Conservation (phyloP, 805 yeast species). For the Aciculoconidium aculeatum region DNA sequence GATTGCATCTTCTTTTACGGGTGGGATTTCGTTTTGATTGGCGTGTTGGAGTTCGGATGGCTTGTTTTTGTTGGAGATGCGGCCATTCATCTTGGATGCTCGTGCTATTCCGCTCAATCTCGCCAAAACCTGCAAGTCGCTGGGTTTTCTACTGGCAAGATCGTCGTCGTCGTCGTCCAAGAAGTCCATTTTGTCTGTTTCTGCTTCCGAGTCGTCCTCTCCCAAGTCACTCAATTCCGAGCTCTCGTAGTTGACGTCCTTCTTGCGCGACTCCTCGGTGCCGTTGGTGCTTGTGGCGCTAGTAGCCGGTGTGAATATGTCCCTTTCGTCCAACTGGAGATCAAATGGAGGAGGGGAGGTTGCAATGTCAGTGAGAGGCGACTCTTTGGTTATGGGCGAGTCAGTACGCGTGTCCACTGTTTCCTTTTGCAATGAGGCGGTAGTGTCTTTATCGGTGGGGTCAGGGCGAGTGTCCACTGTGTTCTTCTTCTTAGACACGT, state of each 20-base stretch:
- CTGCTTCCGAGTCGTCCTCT: constrained; percentile 76
- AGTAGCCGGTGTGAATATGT: not conserved
- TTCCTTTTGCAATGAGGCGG: not conserved
- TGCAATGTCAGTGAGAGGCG: constrained; percentile 37
- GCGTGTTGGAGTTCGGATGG: too few relatives aligned
- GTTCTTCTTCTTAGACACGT: too few relatives aligned
- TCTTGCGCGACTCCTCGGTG: constrained; percentile 3
- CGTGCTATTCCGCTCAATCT: constrained; percentile 39
- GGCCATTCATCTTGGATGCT: too few relatives aligned
- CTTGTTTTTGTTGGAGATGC: too few relatives aligned
- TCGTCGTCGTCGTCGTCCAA: constrained; percentile 30
- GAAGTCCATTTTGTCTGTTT: constrained; percentile 79
- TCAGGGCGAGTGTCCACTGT: too few relatives aligned
- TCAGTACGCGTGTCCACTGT: not conserved
- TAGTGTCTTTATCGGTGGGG: too few relatives aligned
- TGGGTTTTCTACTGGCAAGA: constrained; percentile 16
- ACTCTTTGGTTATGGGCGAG: constrained; percentile 23
- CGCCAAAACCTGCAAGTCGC: constrained; percentile 36
- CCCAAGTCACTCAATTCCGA: constrained; percentile 47
- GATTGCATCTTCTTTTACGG: constrained; percentile 2
- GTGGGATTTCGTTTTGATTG: constrained; percentile 1
- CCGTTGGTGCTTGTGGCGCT: constrained; percentile 2
- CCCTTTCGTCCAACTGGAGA: constrained; percentile 12
- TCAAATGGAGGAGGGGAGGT: constrained; percentile 36
- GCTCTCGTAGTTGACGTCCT: constrained; percentile 29